Conservation (phyloP, 331 rosid genomes). For the Pyrus hybrid region DNA sequence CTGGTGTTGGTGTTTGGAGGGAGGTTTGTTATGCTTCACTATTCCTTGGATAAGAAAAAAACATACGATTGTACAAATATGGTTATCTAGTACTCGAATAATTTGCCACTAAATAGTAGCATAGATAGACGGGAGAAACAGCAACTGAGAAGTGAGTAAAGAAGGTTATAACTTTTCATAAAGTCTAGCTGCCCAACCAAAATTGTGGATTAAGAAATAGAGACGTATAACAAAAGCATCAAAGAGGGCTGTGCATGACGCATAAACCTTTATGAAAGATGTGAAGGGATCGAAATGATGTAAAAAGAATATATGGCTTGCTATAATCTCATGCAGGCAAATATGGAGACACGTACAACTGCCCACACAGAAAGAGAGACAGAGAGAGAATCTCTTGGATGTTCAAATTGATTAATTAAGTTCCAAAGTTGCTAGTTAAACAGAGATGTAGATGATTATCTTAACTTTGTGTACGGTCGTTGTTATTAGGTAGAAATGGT, state of each 20-base stretch:
- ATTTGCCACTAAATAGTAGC: neutral
- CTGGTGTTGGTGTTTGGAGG: neutral
- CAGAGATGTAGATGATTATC: neutral
- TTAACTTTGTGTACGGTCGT: constrained; percentile 8
- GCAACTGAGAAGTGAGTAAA: neutral
- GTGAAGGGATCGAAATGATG: constrained; percentile 10
- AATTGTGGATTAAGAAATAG: neutral
- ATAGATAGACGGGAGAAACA: neutral
- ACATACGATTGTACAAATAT: neutral
- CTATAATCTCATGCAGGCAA: neutral
- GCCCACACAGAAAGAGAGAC: neutral
- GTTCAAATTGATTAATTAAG: neutral
- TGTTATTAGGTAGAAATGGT: constrained; percentile 1
- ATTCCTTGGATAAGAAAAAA: neutral
- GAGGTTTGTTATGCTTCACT: neutral
- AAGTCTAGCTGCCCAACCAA: neutral
- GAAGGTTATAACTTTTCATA: neutral
- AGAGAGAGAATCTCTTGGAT: neutral
- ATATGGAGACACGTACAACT: constrained; percentile 8
- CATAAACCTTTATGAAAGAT: neutral
- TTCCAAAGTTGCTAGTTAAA: neutral
- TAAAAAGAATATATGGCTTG: constrained; percentile 1
- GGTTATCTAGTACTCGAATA: neutral
- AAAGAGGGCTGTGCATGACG: neutral
- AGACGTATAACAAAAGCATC: neutral